These are phyloP conservation scores for Chytriomyces confervae DNA, from an alignment of 192 early-diverging fungal genomes.

Conservation along the genomic window DNA sequence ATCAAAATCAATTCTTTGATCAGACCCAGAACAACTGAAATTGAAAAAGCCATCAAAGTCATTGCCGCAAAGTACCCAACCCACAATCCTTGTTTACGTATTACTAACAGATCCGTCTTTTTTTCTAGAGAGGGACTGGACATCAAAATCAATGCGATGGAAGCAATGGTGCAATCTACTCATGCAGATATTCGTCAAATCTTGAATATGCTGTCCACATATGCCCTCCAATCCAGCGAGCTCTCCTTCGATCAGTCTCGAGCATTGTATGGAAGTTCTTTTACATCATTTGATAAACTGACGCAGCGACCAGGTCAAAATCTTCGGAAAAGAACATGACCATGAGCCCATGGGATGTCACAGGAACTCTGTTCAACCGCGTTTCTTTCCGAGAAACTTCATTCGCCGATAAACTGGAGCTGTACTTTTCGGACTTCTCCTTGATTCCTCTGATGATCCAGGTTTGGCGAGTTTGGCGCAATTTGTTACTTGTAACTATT, in stretches of 20 bases:
- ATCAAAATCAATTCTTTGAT: not conserved
- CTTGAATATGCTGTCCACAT: slow-evolving; percentile 93
- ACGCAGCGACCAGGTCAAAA: slow-evolving; percentile 17
- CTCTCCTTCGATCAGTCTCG: slow-evolving; percentile 87
- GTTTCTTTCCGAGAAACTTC: slow-evolving; percentile 52
- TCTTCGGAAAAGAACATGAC: slow-evolving; percentile 67
- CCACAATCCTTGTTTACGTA: not conserved
- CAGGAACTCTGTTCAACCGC: slow-evolving; percentile 64
- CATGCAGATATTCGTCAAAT: slow-evolving; percentile 95
- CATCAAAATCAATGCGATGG: slow-evolving; percentile 78
- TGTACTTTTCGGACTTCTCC: slow-evolving; percentile 90
- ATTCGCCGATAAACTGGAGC: slow-evolving; percentile 80
- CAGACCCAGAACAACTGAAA: slow-evolving; percentile 73
- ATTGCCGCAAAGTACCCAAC: slow-evolving; percentile 69
- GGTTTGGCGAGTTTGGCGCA: slow-evolving; percentile 43
- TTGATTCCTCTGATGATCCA: slow-evolving; percentile 93
- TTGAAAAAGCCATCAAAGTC: slow-evolving; percentile 73
- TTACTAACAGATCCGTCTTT: slow-evolving; percentile 4
- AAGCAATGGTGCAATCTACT: slow-evolving; percentile 78
- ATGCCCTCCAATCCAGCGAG: slow-evolving; percentile 65
- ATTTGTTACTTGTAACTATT: not conserved
- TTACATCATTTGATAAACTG: not conserved
- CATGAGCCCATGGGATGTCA: slow-evolving; percentile 78
- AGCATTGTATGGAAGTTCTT: slow-evolving; percentile 56
- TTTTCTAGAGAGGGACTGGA: slow-evolving; percentile 72